phyloP scores from a whole-genome alignment of 352 stramenopile genomes.

The Pythium coloratum region DNA sequence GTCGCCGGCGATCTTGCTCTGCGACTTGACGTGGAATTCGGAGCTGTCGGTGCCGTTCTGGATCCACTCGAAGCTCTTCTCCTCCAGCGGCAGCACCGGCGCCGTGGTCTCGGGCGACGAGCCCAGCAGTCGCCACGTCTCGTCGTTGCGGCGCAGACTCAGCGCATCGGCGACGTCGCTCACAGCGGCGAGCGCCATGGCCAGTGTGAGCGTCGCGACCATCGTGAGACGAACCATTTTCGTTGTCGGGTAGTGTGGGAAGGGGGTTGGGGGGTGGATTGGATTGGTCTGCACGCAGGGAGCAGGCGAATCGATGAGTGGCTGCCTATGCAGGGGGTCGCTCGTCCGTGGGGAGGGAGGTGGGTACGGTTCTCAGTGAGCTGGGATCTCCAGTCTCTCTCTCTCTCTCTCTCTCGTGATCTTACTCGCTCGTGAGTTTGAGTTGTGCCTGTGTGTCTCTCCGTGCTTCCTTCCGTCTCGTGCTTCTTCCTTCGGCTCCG shows the following conservation, averaged over 20 bases:
- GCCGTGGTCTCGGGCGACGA: neutral
- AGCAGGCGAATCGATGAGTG: neutral
- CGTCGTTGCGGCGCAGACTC: slow-evolving; percentile 15
- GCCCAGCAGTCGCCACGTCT: slow-evolving; percentile 26
- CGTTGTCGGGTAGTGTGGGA: neutral
- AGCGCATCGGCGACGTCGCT: slow-evolving; percentile 7
- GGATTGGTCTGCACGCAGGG: neutral
- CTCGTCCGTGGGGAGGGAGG: too few species aligned
- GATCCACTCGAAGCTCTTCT: slow-evolving; percentile 49
- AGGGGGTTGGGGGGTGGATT: neutral
- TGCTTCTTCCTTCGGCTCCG: neutral
- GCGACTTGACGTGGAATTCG: slow-evolving; percentile 33
- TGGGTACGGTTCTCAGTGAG: neutral
- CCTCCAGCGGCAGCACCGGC: slow-evolving; percentile 18
- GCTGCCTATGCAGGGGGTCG: neutral
- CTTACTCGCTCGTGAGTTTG: neutral
- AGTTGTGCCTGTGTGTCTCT: neutral
- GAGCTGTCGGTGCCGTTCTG: slow-evolving; percentile 25
- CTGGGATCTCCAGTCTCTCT: neutral
- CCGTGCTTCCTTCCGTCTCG: neutral
- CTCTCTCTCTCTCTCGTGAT: too few species aligned
- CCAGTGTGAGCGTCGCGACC: slow-evolving; percentile 9
- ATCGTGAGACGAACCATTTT: slow-evolving; percentile 25
- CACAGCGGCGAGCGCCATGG: slow-evolving; percentile 4
- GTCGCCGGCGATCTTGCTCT: slow-evolving; percentile 61